Base-by-base conservation (phyloP, 75 land plant genomes). In the Azolla pinnata region DNA sequence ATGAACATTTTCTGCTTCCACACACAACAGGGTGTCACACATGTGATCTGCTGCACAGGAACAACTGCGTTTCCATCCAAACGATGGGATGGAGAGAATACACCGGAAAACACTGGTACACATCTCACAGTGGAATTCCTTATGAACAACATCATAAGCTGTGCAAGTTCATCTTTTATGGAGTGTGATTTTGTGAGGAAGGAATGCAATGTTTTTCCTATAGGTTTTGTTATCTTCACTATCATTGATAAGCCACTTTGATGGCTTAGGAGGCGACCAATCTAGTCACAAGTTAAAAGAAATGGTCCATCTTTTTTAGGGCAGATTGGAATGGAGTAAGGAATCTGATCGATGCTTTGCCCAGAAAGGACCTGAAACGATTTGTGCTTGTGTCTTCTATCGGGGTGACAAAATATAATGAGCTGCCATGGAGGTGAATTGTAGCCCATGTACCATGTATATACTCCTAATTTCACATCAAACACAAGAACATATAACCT, bases 21-120 rank as follows among this genome's bases (percentile, higher is more conserved):
- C 53, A 8, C 17, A 29, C 1, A 54, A 35, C 59, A 89, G 95
- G 98, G 98, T 32, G 81, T 92, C 33, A 92, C 98, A 29, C 90
- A 92, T 81, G 85, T 88, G 3, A 88, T 92, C 63, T 92, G 98
- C 78, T 82, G 96, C 71, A 92, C 98, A 29, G 98, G 98, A 54
- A 92, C 98, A 20, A 92, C 98, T 34, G 98, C 98, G 17, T 92
- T 92, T 62, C 98, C 98, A 56, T 92, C 98, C 4, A 80, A 61
- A 47, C 79, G 98, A 24, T 88, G 95, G 98, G 86, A 71, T 72
- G 96, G 87, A 54, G 95, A 88, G 60, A 92, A 92, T 62, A 83
- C 90, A 10, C 98, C 96, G 50, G 98, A 92, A 77, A 74, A 72
- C 79, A 85, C 85, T 76, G 98, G 95, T 88, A 18, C 53, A 71